Conservation (phyloP, 2,329 filamentous ascomycete genomes). For the Fusarium annulatum region DNA sequence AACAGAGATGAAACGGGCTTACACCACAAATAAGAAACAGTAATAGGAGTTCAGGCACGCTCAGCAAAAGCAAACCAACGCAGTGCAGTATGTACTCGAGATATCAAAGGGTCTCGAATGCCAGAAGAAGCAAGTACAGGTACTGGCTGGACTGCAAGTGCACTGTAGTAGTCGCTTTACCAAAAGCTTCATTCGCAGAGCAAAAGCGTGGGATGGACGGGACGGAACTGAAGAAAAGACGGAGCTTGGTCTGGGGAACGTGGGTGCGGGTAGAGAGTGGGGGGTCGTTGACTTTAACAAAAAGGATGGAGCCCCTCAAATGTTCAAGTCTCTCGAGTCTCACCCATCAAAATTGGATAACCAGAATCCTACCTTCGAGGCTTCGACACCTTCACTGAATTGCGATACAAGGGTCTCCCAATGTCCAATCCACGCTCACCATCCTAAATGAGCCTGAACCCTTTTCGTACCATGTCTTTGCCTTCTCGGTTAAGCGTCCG, state of each 20-base stretch:
- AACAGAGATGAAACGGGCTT: conserved; percentile 27
- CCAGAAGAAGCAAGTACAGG: conserved; percentile 21
- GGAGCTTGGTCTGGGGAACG: conserved; percentile 34
- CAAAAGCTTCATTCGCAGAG: conserved; percentile 8
- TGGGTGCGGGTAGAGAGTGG: conserved; percentile 38
- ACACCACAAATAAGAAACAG: conserved; percentile 5
- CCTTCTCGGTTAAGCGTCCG: conserved; percentile 39
- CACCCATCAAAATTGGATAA: conserved; percentile 10
- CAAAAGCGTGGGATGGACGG: conserved; percentile 33
- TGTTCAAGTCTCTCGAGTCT: not conserved
- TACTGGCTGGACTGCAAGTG: not conserved
- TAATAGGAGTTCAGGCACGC: conserved; percentile 23
- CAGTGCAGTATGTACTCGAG: not conserved
- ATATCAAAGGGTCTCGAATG: conserved; percentile 4
- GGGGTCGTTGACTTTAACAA: conserved; percentile 36
- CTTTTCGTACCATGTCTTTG: conserved; percentile 34
- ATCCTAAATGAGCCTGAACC: conserved; percentile 26
- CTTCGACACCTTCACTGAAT: not conserved
- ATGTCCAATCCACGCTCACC: conserved; percentile 19
- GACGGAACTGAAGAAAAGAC: conserved; percentile 7
- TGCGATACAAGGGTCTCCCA: not conserved
- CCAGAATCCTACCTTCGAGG: conserved; percentile 2
- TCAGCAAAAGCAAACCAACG: conserved; percentile 17
- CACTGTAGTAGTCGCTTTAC: conserved; percentile 5
- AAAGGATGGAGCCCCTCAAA: conserved; percentile 17